phyloP scores from a whole-genome alignment of 805 yeast species.

The Clavispora santaluciae region DNA sequence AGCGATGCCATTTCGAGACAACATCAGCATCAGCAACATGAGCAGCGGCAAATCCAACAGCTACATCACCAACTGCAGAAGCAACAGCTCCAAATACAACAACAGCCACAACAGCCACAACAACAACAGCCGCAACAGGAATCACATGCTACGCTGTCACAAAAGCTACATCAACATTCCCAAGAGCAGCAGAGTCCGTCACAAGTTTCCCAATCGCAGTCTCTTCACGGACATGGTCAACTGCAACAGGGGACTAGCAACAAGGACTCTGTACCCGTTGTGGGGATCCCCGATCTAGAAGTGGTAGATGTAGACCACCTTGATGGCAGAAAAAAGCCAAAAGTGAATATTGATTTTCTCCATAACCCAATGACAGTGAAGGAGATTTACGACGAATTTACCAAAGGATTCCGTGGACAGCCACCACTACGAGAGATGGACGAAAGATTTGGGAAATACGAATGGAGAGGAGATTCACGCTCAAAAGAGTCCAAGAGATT shows the following conservation, averaged over 20 bases:
- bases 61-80: constrained; percentile 3
- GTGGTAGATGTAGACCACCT: constrained; percentile 13
- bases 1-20: neutral
- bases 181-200: neutral
- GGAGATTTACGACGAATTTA: constrained; percentile 42
- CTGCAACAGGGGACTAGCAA: constrained; percentile 1
- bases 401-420: constrained; percentile 41
- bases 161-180: neutral
- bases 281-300: constrained; percentile 14
- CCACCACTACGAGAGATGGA: constrained; percentile 40
- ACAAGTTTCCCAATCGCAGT: neutral
- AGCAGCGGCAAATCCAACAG: constrained; percentile 1
- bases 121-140: neutral
- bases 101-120: neutral
- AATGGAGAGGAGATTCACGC: constrained; percentile 44
- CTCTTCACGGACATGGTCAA: neutral
- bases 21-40: constrained; percentile 1
- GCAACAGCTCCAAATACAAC: constrained; percentile 1
- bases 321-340: constrained; percentile 29
- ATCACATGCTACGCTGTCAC: neutral
- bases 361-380: constrained; percentile 42
- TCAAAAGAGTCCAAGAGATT: constrained; percentile 41
- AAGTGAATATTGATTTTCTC: constrained; percentile 34
- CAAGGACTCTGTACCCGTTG: constrained; percentile 8
- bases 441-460: constrained; percentile 38